Evolutionary conservation across 192 early-diverging fungal genomes (phyloP).

Genomic region (Coemansia sp.): DNA sequence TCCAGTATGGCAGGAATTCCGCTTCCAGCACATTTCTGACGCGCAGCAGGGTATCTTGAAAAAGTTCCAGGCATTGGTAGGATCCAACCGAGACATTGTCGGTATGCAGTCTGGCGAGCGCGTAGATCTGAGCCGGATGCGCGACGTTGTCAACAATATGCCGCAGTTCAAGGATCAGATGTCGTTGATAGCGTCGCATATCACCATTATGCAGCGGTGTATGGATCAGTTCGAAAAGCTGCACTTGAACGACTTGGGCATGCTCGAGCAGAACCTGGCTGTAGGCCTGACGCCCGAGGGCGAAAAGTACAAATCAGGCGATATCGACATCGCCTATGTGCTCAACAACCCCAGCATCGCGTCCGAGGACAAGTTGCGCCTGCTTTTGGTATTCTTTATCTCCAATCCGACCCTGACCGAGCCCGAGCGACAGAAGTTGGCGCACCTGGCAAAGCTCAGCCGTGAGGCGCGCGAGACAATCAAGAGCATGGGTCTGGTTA

Average conservation of each 20-base stretch:
- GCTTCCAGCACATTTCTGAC: constrained; percentile 60
- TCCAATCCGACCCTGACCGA: constrained; percentile 50
- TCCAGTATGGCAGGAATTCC: constrained; percentile 58
- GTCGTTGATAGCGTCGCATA: constrained; percentile 54
- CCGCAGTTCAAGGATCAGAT: constrained; percentile 57
- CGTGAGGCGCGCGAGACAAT: constrained; percentile 50
- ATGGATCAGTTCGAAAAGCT: constrained; percentile 57
- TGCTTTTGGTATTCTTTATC: constrained; percentile 47
- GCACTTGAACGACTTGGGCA: constrained; percentile 46
- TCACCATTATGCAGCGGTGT: constrained; percentile 57
- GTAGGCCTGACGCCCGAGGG: constrained; percentile 57
- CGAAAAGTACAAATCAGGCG: constrained; percentile 44
- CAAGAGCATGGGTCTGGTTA: constrained; percentile 51
- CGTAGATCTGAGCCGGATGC: constrained; percentile 45
- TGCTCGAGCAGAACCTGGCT: constrained; percentile 60
- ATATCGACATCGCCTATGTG: constrained; percentile 50
- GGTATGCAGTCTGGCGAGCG: constrained; percentile 44
- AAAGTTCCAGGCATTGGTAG: constrained; percentile 50
- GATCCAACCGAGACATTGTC: constrained; percentile 44
- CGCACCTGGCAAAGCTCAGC: constrained; percentile 50
- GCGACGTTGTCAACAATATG: constrained; percentile 51
- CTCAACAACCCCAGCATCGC: constrained; percentile 52
- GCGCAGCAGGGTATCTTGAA: constrained; percentile 52
- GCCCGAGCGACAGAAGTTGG: constrained; percentile 49
- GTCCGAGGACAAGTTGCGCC: constrained; percentile 50